These are phyloP conservation scores for Mycosarcoma mackinlayi DNA, from an alignment of 1,284 basidiomycete genomes.

Conservation along the genomic window DNA sequence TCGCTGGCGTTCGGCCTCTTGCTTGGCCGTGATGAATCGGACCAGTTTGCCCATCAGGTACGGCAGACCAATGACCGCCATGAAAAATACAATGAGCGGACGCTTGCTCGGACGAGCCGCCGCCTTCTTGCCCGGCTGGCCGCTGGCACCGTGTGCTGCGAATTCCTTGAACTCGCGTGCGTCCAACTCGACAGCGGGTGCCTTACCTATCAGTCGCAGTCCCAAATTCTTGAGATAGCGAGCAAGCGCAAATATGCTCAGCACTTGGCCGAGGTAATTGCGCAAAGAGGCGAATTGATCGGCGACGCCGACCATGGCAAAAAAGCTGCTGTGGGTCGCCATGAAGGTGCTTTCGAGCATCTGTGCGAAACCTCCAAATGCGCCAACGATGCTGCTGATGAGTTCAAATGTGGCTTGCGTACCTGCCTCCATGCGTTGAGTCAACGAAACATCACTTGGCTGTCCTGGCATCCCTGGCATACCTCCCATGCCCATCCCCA, in stretches of 20 bases:
- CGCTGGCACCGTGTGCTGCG: slow-evolving; percentile 46
- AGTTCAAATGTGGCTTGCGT: slow-evolving; percentile 94
- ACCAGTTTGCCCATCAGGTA: slow-evolving; percentile 93
- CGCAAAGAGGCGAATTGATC: slow-evolving; percentile 93
- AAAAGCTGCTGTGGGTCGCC: slow-evolving; percentile 98
- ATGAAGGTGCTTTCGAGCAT: slow-evolving; percentile 98
- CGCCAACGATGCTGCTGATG: slow-evolving; percentile 92
- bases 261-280: slow-evolving; percentile 90
- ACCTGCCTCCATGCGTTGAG: slow-evolving; percentile 86
- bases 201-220: slow-evolving; percentile 55
- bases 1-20: slow-evolving; percentile 69
- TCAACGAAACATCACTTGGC: slow-evolving; percentile 73
- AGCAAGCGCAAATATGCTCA: slow-evolving; percentile 86
- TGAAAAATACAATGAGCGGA: slow-evolving; percentile 91
- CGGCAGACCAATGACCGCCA: slow-evolving; percentile 93
- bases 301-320: slow-evolving; percentile 97
- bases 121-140: slow-evolving; percentile 32
- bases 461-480: slow-evolving; percentile 59
- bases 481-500: slow-evolving; percentile 59
- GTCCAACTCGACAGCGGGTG: slow-evolving; percentile 59
- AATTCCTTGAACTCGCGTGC: slow-evolving; percentile 65
- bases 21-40: slow-evolving; percentile 78
- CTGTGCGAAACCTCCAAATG: slow-evolving; percentile 94
- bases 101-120: slow-evolving; percentile 75
- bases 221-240: slow-evolving; percentile 77